phyloP scores from a whole-genome alignment of 2,329 filamentous ascomycete species.

The Erysiphe pulchra region DNA sequence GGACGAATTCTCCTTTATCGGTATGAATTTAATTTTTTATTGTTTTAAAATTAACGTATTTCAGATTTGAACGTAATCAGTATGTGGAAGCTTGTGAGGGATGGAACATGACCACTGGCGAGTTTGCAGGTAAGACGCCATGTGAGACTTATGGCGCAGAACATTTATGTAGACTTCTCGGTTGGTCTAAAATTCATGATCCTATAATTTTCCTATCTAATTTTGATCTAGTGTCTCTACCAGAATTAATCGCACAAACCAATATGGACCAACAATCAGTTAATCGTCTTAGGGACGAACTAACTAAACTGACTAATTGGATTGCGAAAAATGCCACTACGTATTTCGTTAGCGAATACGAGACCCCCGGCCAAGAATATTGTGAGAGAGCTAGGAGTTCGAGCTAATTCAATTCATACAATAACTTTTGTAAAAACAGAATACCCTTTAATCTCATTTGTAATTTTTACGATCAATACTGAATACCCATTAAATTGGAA shows the following conservation, averaged over 20 bases:
- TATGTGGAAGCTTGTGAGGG: constrained; percentile 53
- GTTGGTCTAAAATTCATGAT: constrained; percentile 24
- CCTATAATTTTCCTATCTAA: constrained; percentile 2
- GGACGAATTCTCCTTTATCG: constrained; percentile 71
- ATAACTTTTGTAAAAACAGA: background rate
- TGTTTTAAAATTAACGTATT: background rate
- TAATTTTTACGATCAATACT: background rate
- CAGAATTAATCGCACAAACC: constrained; percentile 84
- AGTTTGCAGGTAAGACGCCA: constrained; percentile 42
- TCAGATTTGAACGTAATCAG: constrained; percentile 69
- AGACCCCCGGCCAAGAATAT: constrained; percentile 45
- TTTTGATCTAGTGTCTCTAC: constrained; percentile 43
- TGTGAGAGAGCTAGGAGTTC: constrained; percentile 31
- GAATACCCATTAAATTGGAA: too few relatives aligned
- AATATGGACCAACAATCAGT: constrained; percentile 94
- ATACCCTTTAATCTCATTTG: background rate
- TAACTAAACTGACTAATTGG: constrained; percentile 69
- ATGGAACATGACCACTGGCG: constrained; percentile 35
- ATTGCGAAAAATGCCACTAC: constrained; percentile 41
- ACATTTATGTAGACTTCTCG: constrained; percentile 68
- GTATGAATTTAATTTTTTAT: constrained; percentile 16
- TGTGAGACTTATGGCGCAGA: constrained; percentile 80
- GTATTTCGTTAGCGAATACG: constrained; percentile 59
- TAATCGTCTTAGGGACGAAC: constrained; percentile 65
- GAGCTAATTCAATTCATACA: background rate